A percentile compares a stretch with the other conserved stretches of the same genome.
These are phyloP conservation scores for Setaria viridis DNA, from an alignment of 202 grass and related monocot genomes.

Conservation along the genomic window DNA sequence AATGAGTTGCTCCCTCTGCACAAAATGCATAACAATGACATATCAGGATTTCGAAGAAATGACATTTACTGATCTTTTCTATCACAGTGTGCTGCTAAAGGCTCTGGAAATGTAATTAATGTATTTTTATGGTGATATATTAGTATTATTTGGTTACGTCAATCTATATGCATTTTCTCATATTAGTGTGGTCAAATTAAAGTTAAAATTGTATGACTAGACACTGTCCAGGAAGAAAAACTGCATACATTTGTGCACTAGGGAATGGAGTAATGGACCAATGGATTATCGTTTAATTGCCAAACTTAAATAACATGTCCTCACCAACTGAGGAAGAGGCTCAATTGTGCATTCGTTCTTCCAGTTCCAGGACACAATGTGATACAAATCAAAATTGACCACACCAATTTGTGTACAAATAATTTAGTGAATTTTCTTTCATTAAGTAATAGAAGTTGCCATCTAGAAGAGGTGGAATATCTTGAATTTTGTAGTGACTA, in stretches of 20 bases:
- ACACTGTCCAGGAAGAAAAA: background rate
- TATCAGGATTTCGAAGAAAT: background rate
- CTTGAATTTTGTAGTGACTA: too few species aligned
- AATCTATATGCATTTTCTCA: background rate
- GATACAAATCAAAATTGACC: background rate
- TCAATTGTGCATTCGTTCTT: background rate
- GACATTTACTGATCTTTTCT: background rate
- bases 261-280: background rate
- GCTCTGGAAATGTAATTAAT: background rate
- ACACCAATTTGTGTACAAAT: background rate
- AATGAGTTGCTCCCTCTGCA: background rate
- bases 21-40: background rate
- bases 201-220: background rate
- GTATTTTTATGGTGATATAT: slow-evolving; percentile 28
- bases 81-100: background rate
- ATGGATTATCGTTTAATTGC: background rate
- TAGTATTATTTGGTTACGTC: background rate
- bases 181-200: background rate
- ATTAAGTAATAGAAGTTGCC: background rate
- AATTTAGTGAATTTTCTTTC: background rate
- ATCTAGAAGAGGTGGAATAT: background rate
- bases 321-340: background rate
- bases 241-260: background rate
- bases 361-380: background rate
- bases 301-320: background rate